Percentiles rank a stretch among this genome's conserved stretches.
phyloP scores from a whole-genome alignment of 495 filamentous ascomycete genomes.

The Physcia stellaris region DNA sequence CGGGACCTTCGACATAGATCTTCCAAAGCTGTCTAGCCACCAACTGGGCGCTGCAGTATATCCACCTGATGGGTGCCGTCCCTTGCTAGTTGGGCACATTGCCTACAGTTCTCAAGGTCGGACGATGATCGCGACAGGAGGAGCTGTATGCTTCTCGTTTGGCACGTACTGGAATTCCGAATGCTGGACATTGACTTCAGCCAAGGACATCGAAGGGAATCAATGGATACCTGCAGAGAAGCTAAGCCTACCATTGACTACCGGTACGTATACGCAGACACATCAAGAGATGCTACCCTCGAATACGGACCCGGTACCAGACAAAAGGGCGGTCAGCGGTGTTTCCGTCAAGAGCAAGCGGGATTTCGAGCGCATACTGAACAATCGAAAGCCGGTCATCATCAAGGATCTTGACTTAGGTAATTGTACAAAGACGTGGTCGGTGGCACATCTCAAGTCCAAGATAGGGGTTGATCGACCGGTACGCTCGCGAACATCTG shows the following conservation, averaged over 20 bases:
- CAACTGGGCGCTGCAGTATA: background rate
- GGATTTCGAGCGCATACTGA: conserved; percentile 46
- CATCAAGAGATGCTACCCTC: too few species aligned
- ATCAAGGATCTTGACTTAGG: conserved; percentile 54
- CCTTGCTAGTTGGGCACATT: conserved; percentile 55
- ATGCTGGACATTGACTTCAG: conserved; percentile 12
- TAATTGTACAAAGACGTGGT: conserved; percentile 52
- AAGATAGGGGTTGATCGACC: conserved; percentile 50
- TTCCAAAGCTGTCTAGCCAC: too few species aligned
- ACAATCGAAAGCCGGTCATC: conserved; percentile 47
- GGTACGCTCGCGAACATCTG: conserved; percentile 24
- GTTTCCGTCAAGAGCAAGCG: conserved; percentile 33
- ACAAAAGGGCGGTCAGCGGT: too few species aligned
- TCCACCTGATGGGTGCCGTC: conserved; percentile 22
- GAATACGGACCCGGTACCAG: too few species aligned
- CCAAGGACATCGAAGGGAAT: background rate
- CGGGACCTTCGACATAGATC: too few species aligned
- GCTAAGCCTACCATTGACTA: too few species aligned
- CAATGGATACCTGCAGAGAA: too few species aligned
- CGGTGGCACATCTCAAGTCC: conserved; percentile 49
- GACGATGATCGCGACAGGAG: conserved; percentile 58
- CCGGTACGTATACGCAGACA: too few species aligned
- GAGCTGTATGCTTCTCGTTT: conserved; percentile 83
- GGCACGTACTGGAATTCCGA: conserved; percentile 48
- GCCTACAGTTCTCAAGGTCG: conserved; percentile 30